These are phyloP conservation scores for Fusarium albidum DNA, from an alignment of 2,329 filamentous ascomycete species.

Conservation along the genomic window DNA sequence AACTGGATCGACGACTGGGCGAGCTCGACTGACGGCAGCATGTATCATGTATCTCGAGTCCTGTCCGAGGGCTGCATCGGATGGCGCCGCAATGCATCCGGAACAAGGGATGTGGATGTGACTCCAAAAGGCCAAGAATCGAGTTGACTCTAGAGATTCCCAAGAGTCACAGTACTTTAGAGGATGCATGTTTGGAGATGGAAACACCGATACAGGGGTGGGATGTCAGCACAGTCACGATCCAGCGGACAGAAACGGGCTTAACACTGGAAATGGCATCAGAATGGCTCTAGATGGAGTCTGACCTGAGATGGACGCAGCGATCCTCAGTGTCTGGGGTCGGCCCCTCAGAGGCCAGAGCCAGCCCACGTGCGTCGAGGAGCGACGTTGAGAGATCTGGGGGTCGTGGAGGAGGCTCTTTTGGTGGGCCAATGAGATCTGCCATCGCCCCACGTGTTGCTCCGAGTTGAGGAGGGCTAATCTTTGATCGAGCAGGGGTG, in stretches of 20 bases:
- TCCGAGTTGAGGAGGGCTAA: constrained; percentile 12
- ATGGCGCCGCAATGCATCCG: constrained; percentile 2
- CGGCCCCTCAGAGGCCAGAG: constrained; percentile 4
- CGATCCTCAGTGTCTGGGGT: not conserved
- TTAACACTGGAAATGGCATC: too few relatives aligned
- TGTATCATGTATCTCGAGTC: not conserved
- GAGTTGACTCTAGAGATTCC: not conserved
- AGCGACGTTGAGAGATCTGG: constrained; percentile 23
- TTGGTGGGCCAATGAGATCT: constrained; percentile 14
- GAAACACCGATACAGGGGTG: not conserved
- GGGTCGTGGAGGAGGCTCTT: constrained; percentile 15
- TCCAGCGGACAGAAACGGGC: not conserved
- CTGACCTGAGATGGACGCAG: not conserved
- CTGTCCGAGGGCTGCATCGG: not conserved
- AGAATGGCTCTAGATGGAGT: not conserved
- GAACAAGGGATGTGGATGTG: not conserved
- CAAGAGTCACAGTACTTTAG: not conserved
- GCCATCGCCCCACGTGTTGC: constrained; percentile 23
- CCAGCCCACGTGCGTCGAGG: constrained; percentile 26
- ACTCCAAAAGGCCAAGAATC: not conserved
- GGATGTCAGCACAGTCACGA: too few relatives aligned
- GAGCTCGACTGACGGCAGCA: too few relatives aligned
- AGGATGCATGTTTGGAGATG: not conserved
- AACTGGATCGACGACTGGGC: constrained; percentile 7
- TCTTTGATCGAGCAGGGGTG: constrained; percentile 13